A percentile compares a stretch with the other conserved stretches of the same genome.
These are phyloP conservation scores for Myxozyma geophila DNA, from an alignment of 805 yeast genomes.

Conservation along the genomic window DNA sequence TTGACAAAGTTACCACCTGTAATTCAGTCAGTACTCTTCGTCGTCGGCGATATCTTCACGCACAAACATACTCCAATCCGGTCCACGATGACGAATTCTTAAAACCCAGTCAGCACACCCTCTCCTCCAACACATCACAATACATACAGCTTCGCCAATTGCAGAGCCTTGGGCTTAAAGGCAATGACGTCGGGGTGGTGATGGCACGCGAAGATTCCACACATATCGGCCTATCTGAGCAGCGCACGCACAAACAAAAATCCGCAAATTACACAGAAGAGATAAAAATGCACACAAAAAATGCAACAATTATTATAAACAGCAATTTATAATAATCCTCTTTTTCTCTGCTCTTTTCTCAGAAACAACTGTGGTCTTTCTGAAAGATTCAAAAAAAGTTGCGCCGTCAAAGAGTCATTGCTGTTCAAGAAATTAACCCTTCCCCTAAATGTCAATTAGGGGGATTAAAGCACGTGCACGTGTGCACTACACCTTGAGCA, in stretches of 20 bases:
- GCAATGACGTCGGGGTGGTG: slow-evolving; percentile 76
- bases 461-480: neutral
- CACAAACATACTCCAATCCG: slow-evolving; percentile 74
- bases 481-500: too few relatives aligned
- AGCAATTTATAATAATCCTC: neutral
- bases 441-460: neutral
- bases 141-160: slow-evolving; percentile 65
- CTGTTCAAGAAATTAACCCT: neutral
- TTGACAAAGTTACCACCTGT: slow-evolving; percentile 70
- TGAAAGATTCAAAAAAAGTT: slow-evolving; percentile 1
- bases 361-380: neutral
- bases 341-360: neutral
- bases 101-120: neutral
- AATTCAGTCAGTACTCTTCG: neutral
- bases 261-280: neutral
- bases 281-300: neutral
- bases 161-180: slow-evolving; percentile 87
- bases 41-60: slow-evolving; percentile 2
- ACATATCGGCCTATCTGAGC: slow-evolving; percentile 58
- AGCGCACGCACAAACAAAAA: neutral
- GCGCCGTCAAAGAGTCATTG: slow-evolving; percentile 19
- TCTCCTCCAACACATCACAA: neutral
- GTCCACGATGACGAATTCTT: slow-evolving; percentile 98
- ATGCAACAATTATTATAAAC: neutral
- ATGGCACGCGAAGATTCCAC: slow-evolving; percentile 97